phyloP scores from a whole-genome alignment of 169 alveolate genomes.

The Plasmodium berghei region DNA sequence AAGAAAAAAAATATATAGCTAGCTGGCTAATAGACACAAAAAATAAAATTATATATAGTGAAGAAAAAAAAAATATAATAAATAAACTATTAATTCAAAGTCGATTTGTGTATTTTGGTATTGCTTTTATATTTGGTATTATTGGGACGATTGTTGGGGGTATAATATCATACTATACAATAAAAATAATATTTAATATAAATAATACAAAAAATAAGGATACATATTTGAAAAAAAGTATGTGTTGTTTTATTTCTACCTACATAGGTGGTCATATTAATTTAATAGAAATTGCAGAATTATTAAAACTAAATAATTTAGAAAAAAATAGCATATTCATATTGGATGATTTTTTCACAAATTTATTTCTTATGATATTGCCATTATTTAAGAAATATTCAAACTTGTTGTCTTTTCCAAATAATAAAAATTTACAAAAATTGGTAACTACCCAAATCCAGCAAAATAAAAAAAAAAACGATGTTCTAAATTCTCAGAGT shows the following conservation, averaged over 20 bases:
- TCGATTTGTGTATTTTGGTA: slow-evolving; percentile 25
- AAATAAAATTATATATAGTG: slow-evolving; percentile 4
- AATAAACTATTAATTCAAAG: slow-evolving; percentile 26
- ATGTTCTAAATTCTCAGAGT: neutral
- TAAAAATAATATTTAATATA: slow-evolving; percentile 13
- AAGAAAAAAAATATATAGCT: neutral
- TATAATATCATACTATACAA: slow-evolving; percentile 17
- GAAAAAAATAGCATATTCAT: slow-evolving; percentile 28
- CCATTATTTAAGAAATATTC: slow-evolving; percentile 23
- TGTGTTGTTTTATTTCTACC: slow-evolving; percentile 35
- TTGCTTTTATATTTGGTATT: slow-evolving; percentile 39
- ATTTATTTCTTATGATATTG: slow-evolving; percentile 28
- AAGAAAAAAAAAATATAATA: slow-evolving; percentile 11
- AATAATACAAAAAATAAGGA: neutral
- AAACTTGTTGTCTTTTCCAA: neutral
- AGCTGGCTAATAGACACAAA: neutral
- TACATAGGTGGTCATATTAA: slow-evolving; percentile 56
- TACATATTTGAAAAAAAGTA: slow-evolving; percentile 11
- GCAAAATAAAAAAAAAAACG: neutral
- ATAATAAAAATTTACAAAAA: neutral
- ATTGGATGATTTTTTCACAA: slow-evolving; percentile 64
- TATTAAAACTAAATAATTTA: slow-evolving; percentile 10
- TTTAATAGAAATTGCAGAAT: slow-evolving; percentile 37
- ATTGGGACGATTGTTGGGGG: slow-evolving; percentile 35
- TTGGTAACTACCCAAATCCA: neutral